Percentiles rank a stretch among this genome's conserved stretches.
Evolutionary conservation across 1,139 yeast genomes (phyloP).

Genomic region (Trichomonascaceae sp.): DNA sequence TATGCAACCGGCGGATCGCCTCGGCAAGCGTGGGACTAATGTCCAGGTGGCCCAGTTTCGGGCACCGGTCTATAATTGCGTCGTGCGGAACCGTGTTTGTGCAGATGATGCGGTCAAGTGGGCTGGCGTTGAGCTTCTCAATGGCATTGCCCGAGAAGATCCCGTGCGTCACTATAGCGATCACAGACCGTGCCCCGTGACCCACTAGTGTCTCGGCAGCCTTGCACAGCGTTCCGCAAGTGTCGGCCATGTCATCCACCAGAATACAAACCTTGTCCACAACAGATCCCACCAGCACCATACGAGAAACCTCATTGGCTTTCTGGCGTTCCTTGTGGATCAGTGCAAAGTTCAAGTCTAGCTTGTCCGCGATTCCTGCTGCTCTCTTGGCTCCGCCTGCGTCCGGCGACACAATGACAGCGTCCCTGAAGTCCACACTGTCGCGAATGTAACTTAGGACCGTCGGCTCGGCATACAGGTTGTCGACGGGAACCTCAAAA

Average conservation of each 20-base stretch:
- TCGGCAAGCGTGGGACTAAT: conserved; percentile 72
- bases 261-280: conserved; percentile 71
- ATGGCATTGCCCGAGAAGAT: conserved; percentile 80
- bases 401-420: conserved; percentile 89
- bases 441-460: conserved; percentile 78
- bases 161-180: conserved; percentile 94
- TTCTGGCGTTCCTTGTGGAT: conserved; percentile 92
- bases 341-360: conserved; percentile 85
- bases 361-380: conserved; percentile 82
- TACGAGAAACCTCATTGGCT: conserved; percentile 84
- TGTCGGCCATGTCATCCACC: conserved; percentile 97
- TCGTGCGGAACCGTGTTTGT: conserved; percentile 91
- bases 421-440: conserved; percentile 42
- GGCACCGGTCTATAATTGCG: conserved; percentile 51
- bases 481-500: conserved; percentile 90
- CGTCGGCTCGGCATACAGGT: conserved; percentile 88
- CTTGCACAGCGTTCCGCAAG: conserved; percentile 92
- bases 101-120: conserved; percentile 69
- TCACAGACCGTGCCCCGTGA: conserved; percentile 70
- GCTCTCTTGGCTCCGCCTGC: conserved; percentile 99
- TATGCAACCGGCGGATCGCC: conserved; percentile 87
- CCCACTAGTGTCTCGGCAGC: conserved; percentile 82
- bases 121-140: conserved; percentile 63
- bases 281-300: conserved; percentile 96
- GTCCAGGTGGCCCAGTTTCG: conserved; percentile 73